These are phyloP conservation scores for Diaporthe sp. DNA, from an alignment of 2,329 filamentous ascomycete species.

Conservation along the genomic window DNA sequence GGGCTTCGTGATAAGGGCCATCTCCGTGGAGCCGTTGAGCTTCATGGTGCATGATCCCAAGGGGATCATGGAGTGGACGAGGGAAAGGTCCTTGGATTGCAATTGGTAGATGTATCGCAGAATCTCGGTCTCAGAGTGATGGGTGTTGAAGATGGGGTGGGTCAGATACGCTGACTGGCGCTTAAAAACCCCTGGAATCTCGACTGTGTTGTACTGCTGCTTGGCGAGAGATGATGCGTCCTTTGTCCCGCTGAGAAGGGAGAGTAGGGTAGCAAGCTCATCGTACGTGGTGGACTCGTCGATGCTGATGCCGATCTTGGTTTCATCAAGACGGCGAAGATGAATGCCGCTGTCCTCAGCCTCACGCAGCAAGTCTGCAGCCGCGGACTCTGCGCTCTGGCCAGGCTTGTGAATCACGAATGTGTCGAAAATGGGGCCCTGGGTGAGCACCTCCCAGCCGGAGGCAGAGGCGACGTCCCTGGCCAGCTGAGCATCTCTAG, in stretches of 20 bases:
- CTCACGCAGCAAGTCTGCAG: conserved; percentile 55
- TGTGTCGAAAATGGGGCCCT: conserved; percentile 78
- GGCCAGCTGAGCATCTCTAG: conserved; percentile 78
- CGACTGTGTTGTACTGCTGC: conserved; percentile 49
- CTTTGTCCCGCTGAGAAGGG: conserved; percentile 39
- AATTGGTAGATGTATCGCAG: conserved; percentile 94
- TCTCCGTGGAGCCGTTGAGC: conserved; percentile 93
- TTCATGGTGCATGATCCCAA: conserved; percentile 99
- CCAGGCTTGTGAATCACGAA: conserved; percentile 74
- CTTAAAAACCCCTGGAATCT: conserved; percentile 70
- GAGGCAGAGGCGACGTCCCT: conserved; percentile 30
- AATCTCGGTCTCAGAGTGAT: conserved; percentile 96
- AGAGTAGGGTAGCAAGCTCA: conserved; percentile 45
- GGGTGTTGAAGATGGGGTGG: conserved; percentile 93
- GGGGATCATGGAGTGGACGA: conserved; percentile 98
- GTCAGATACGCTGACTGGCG: conserved; percentile 84
- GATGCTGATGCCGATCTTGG: conserved; percentile 79
- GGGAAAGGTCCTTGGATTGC: conserved; percentile 92
- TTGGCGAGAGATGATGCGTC: conserved; percentile 5
- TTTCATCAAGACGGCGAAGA: conserved; percentile 72
- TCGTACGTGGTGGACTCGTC: conserved; percentile 70
- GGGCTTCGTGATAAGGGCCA: conserved; percentile 86
- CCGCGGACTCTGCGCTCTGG: conserved; percentile 62
- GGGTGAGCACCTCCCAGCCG: conserved; percentile 40
- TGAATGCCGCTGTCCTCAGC: conserved; percentile 69